Percentiles rank a stretch among this genome's conserved stretches.
These are phyloP conservation scores for Fusarium sp. DNA, from an alignment of 2,329 filamentous ascomycete species.

Conservation along the genomic window DNA sequence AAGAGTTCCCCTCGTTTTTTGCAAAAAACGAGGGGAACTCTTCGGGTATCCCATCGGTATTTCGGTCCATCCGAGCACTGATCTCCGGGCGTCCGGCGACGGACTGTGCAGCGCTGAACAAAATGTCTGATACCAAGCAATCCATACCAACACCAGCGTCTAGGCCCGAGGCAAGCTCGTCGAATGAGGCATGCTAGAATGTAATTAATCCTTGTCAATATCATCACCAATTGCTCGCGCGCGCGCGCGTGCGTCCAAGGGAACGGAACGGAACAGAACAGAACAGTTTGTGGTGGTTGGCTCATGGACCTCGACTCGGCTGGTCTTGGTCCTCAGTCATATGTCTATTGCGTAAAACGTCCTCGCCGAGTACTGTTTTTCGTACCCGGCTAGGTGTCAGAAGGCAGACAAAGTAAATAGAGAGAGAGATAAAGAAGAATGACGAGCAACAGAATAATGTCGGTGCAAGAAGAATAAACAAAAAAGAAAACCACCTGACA, in stretches of 20 bases:
- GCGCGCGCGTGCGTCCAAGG: not conserved
- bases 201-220: conserved; percentile 12
- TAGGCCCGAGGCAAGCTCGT: not conserved
- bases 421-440: conserved; percentile 19
- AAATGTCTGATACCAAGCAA: not conserved
- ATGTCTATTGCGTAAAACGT: conserved; percentile 39
- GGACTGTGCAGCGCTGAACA: not conserved
- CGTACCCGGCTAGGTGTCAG: conserved; percentile 16
- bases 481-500: conserved; percentile 30
- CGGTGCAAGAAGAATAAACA: conserved; percentile 1
- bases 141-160: not conserved
- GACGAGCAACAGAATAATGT: conserved; percentile 27
- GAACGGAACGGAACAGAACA: not conserved
- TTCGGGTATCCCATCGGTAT: conserved; percentile 5
- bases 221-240: conserved; percentile 21
- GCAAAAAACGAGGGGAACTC: conserved; percentile 1
- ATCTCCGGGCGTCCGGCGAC: conserved; percentile 26
- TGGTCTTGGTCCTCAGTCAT: conserved; percentile 41
- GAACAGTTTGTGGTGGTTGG: conserved; percentile 32
- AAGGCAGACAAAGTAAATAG: conserved; percentile 28
- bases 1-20: too few species aligned
- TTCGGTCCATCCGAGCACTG: conserved; percentile 7
- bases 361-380: conserved; percentile 20
- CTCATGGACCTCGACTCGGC: conserved; percentile 39
- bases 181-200: not conserved